Evolutionary conservation across 148 eudicot genomes (phyloP).

Genomic region (Suaeda aralocaspica): DNA sequence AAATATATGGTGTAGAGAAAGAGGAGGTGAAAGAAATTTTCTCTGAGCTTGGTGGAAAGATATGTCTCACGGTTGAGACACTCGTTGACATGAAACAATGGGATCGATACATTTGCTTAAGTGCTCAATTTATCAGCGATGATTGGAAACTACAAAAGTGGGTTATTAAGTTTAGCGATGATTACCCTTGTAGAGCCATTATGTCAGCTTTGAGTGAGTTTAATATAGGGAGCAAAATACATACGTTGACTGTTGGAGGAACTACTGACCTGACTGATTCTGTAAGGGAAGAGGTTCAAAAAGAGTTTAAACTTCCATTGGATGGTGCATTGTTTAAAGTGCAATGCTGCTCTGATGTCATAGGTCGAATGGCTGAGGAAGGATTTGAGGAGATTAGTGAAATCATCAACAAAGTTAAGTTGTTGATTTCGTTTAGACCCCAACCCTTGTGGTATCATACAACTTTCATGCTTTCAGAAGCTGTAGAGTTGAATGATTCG

Average conservation of each 20-base stretch:
- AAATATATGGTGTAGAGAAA: slow-evolving; percentile 5
- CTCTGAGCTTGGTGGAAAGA: slow-evolving; percentile 13
- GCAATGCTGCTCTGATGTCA: slow-evolving; percentile 9
- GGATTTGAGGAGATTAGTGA: slow-evolving; percentile 16
- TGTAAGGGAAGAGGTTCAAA: slow-evolving; percentile 22
- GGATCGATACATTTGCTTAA: slow-evolving; percentile 4
- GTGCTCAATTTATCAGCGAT: slow-evolving; percentile 24
- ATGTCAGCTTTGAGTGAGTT: background rate
- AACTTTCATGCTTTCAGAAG: slow-evolving; percentile 11
- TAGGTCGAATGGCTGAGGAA: slow-evolving; percentile 12
- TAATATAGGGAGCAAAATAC: slow-evolving; percentile 19
- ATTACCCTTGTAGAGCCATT: slow-evolving; percentile 10
- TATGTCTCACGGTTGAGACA: slow-evolving; percentile 18
- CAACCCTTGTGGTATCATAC: slow-evolving; percentile 27
- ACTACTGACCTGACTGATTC: background rate
- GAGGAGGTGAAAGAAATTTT: background rate
- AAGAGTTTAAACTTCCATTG: background rate
- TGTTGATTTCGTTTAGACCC: slow-evolving; percentile 3
- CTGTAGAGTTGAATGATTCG: background rate
- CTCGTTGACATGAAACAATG: background rate
- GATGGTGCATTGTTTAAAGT: slow-evolving; percentile 29
- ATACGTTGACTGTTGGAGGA: slow-evolving; percentile 2
- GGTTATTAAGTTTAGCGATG: slow-evolving; percentile 13
- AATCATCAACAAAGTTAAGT: slow-evolving; percentile 18
- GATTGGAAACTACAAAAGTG: slow-evolving; percentile 24